phyloP scores from a whole-genome alignment of 176 grass and related monocot species.

The Triticum urartu region DNA sequence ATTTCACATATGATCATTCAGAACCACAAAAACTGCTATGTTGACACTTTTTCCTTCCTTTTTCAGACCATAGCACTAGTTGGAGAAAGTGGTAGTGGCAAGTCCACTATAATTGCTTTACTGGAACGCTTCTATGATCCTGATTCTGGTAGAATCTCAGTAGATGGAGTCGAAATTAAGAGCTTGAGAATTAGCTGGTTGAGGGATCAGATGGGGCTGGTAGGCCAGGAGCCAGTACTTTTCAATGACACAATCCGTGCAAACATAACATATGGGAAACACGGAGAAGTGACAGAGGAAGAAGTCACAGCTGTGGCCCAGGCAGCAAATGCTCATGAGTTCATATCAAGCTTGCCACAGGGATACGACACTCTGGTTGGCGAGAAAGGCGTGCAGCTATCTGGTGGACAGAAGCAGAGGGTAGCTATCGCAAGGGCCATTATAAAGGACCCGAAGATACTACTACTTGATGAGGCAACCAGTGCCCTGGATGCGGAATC shows the following conservation, averaged over 20 bases:
- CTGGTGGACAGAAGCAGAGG: conserved; percentile 63
- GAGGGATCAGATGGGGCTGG: conserved; percentile 59
- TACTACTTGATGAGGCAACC: conserved; percentile 62
- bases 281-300: conserved; percentile 44
- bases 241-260: conserved; percentile 67
- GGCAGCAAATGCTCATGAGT: conserved; percentile 59
- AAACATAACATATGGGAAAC: conserved; percentile 56
- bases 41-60: conserved; percentile 24
- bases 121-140: conserved; percentile 70
- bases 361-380: conserved; percentile 56
- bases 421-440: conserved; percentile 63
- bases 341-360: conserved; percentile 53
- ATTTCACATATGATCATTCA: conserved; percentile 1
- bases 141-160: conserved; percentile 54
- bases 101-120: conserved; percentile 72
- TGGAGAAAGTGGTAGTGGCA: conserved; percentile 77
- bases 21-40: neutral
- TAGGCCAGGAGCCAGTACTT: conserved; percentile 59
- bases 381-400: conserved; percentile 57
- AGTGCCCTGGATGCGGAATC: conserved; percentile 61
- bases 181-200: conserved; percentile 50
- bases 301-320: conserved; percentile 46
- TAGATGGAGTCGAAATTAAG: conserved; percentile 54
- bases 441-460: conserved; percentile 62
- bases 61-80: conserved; percentile 68